phyloP scores from a whole-genome alignment of 305 asterid species.

The Lippia alba region DNA sequence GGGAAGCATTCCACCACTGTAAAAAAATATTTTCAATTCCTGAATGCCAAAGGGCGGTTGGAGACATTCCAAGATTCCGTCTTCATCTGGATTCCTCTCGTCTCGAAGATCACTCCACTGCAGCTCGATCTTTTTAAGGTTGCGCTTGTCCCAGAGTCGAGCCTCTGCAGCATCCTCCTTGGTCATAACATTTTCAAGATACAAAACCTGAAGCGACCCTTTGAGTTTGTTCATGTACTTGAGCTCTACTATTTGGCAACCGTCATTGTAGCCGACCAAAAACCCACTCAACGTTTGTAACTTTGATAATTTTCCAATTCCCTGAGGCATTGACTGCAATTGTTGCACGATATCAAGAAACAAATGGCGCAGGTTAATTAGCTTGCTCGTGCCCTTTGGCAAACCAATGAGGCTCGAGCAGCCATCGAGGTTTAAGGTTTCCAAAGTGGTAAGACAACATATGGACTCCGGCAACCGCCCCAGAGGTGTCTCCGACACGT shows the following conservation, averaged over 20 bases:
- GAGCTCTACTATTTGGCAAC: slow-evolving; percentile 27
- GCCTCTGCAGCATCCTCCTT: slow-evolving; percentile 31
- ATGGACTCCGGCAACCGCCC: slow-evolving; percentile 35
- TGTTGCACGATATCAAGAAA: slow-evolving; percentile 12
- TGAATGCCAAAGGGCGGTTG: slow-evolving; percentile 15
- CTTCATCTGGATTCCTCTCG: slow-evolving; percentile 15
- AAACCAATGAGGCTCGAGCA: slow-evolving; percentile 26
- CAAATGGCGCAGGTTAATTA: slow-evolving; percentile 36
- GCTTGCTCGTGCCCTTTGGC: slow-evolving; percentile 26
- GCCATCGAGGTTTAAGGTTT: slow-evolving; percentile 27
- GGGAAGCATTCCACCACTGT: slow-evolving; percentile 39
- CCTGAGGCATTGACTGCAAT: slow-evolving; percentile 29
- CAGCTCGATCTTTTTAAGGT: slow-evolving; percentile 30
- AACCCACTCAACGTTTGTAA: slow-evolving; percentile 29
- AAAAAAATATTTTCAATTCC: slow-evolving; percentile 22
- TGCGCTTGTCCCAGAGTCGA: slow-evolving; percentile 13
- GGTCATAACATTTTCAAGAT: slow-evolving; percentile 30
- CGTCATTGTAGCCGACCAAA: slow-evolving; percentile 26
- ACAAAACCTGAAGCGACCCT: slow-evolving; percentile 33
- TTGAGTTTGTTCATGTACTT: slow-evolving; percentile 31
- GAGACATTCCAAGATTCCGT: slow-evolving; percentile 30
- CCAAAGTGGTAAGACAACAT: slow-evolving; percentile 9
- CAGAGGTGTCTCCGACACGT: slow-evolving; percentile 38
- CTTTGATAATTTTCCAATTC: slow-evolving; percentile 35
- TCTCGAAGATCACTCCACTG: slow-evolving; percentile 23